Evolutionary conservation across 176 grass and related monocot genomes (phyloP).

Genomic region (Phoenix roebelenii): DNA sequence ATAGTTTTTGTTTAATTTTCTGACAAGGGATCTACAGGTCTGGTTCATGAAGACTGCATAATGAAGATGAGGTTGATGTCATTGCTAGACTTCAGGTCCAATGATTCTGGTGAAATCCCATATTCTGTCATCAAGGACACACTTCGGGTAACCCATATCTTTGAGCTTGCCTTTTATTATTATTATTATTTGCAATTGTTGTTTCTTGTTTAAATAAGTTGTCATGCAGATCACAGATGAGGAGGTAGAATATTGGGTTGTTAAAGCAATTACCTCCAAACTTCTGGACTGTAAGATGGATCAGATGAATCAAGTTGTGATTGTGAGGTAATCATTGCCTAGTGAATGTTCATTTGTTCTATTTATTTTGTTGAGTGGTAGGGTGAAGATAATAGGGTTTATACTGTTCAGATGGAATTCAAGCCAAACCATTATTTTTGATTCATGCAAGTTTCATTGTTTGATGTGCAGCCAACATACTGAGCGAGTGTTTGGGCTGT

Average conservation of each 20-base stretch:
- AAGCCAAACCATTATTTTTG: too few relatives aligned
- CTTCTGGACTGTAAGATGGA: conserved; percentile 73
- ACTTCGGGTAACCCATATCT: conserved; percentile 36
- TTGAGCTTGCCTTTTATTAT: conserved; percentile 1
- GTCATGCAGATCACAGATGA: conserved; percentile 71
- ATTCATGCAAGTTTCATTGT: neutral
- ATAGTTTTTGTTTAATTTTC: conserved; percentile 1
- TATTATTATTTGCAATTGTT: neutral
- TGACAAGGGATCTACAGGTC: conserved; percentile 23
- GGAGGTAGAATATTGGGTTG: conserved; percentile 88
- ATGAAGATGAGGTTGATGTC: conserved; percentile 87
- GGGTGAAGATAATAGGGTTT: too few relatives aligned
- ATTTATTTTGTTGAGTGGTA: too few relatives aligned
- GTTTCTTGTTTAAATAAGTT: neutral
- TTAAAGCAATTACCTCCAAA: conserved; percentile 78
- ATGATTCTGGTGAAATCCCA: conserved; percentile 54
- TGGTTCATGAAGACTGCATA: conserved; percentile 82
- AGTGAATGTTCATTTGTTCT: too few relatives aligned
- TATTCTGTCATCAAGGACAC: conserved; percentile 68
- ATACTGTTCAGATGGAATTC: too few relatives aligned
- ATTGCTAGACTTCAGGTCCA: conserved; percentile 61
- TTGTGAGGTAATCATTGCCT: conserved; percentile 42
- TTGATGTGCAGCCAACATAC: conserved; percentile 57
- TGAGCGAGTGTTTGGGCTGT: conserved; percentile 53
- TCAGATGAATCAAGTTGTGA: conserved; percentile 65